phyloP scores from a whole-genome alignment of 257 asterid genomes.

The Fraxinus anomala region DNA sequence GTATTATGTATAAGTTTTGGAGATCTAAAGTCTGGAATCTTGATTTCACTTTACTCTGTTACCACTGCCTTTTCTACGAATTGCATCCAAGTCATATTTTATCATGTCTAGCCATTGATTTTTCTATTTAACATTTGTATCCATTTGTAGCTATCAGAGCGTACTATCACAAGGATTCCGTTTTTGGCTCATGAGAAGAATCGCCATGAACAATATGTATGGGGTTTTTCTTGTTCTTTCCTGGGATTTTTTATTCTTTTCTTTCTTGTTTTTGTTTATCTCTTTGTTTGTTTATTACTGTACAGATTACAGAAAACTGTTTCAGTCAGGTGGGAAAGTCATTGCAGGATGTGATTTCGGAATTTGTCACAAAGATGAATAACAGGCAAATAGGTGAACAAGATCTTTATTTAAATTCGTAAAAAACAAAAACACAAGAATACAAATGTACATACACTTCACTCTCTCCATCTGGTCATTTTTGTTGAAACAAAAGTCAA shows the following conservation, averaged over 20 bases:
- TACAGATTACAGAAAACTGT: conserved; percentile 83
- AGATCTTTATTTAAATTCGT: not conserved
- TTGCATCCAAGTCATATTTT: not conserved
- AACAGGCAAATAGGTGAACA: conserved; percentile 73
- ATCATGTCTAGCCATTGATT: not conserved
- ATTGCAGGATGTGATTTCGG: conserved; percentile 81
- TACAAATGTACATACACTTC: not conserved
- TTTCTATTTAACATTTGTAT: not conserved
- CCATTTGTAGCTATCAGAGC: conserved; percentile 64
- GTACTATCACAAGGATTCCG: conserved; percentile 63
- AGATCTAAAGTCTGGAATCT: not conserved
- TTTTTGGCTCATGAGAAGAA: conserved; percentile 85
- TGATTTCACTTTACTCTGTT: not conserved
- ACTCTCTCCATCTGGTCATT: not conserved
- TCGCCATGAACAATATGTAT: conserved; percentile 86
- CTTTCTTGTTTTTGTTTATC: not conserved
- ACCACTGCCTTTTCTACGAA: not conserved
- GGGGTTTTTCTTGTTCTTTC: conserved; percentile 22
- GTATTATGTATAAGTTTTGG: not conserved
- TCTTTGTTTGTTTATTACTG: conserved; percentile 8
- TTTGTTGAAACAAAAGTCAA: not conserved
- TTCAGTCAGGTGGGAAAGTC: conserved; percentile 71
- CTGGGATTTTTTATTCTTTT: not conserved
- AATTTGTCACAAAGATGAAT: conserved; percentile 66
- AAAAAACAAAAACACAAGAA: not conserved